Evolutionary conservation across 805 yeast species (phyloP).

Genomic region (Kuraishia cidri): DNA sequence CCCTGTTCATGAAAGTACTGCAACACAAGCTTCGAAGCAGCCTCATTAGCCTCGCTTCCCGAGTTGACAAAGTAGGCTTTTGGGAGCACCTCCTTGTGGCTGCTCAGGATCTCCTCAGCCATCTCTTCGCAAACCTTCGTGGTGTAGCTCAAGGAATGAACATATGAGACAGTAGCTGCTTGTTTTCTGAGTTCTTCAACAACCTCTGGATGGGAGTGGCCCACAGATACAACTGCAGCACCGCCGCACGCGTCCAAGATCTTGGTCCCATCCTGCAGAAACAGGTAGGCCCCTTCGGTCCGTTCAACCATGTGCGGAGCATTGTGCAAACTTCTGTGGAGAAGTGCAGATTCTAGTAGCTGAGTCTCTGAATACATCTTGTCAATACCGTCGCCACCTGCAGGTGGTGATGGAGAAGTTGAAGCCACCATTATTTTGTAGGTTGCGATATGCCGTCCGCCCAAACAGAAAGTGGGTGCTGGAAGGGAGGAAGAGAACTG

Average conservation of each 20-base stretch:
- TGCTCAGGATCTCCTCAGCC: constrained; percentile 5
- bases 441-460: too few species aligned
- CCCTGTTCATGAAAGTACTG: constrained; percentile 14
- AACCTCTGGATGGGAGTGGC: constrained; percentile 8
- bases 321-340: constrained; percentile 1
- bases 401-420: too few species aligned
- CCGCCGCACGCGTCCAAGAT: constrained; percentile 12
- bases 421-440: too few species aligned
- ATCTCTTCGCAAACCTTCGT: constrained; percentile 7
- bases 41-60: constrained; percentile 27
- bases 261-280: constrained; percentile 6
- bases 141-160: constrained; percentile 6
- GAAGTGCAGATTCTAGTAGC: too few species aligned
- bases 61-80: constrained; percentile 9
- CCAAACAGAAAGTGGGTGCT: too few species aligned
- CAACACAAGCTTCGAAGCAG: constrained; percentile 21
- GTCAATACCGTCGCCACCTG: too few species aligned
- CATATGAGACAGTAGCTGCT: constrained; percentile 5
- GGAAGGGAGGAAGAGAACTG: too few species aligned
- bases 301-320: neutral
- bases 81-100: constrained; percentile 5
- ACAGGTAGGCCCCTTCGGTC: constrained; percentile 7
- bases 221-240: constrained; percentile 12
- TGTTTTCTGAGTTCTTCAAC: constrained; percentile 6
- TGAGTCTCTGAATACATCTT: too few species aligned